A percentile compares a stretch with the other conserved stretches of the same genome.
These are phyloP conservation scores for Lepraria neglecta DNA, from an alignment of 495 filamentous ascomycete genomes.

Conservation along the genomic window DNA sequence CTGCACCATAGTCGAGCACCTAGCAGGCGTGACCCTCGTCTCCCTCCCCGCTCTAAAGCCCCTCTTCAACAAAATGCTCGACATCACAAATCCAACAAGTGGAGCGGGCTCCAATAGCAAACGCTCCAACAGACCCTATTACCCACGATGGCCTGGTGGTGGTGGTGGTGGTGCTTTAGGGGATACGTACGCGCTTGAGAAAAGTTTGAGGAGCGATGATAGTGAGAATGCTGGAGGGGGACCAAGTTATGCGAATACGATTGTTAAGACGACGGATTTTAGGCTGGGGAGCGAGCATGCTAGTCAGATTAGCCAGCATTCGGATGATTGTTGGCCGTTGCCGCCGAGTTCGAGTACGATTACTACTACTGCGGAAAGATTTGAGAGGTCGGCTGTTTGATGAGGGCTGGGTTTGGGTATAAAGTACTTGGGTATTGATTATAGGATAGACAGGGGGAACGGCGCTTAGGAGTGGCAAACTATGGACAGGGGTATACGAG, in stretches of 20 bases:
- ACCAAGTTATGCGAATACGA: slow-evolving; percentile 3
- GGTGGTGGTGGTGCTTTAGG: background rate
- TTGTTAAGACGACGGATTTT: slow-evolving; percentile 14
- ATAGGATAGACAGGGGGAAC: background rate
- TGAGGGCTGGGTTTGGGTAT: background rate
- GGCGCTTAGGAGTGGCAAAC: too few relatives aligned
- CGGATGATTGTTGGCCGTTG: slow-evolving; percentile 18
- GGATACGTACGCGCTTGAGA: background rate
- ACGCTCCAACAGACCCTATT: slow-evolving; percentile 6
- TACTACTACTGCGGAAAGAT: background rate
- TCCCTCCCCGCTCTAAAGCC: slow-evolving; percentile 27
- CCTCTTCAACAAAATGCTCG: slow-evolving; percentile 16
- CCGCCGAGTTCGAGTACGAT: background rate
- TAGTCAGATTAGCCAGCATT: slow-evolving; percentile 8
- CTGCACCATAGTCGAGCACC: slow-evolving; percentile 26
- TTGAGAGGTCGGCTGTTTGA: background rate
- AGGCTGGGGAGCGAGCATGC: slow-evolving; percentile 13
- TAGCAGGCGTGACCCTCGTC: slow-evolving; percentile 24
- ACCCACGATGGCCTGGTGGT: slow-evolving; percentile 8
- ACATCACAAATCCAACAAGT: background rate
- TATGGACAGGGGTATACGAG: too few relatives aligned
- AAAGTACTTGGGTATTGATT: background rate
- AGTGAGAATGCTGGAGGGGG: background rate
- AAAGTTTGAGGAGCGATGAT: slow-evolving; percentile 5
- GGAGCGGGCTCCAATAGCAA: background rate